Conservation (phyloP, 2,329 filamentous ascomycete genomes). For the Colletotrichum kahawae region DNA sequence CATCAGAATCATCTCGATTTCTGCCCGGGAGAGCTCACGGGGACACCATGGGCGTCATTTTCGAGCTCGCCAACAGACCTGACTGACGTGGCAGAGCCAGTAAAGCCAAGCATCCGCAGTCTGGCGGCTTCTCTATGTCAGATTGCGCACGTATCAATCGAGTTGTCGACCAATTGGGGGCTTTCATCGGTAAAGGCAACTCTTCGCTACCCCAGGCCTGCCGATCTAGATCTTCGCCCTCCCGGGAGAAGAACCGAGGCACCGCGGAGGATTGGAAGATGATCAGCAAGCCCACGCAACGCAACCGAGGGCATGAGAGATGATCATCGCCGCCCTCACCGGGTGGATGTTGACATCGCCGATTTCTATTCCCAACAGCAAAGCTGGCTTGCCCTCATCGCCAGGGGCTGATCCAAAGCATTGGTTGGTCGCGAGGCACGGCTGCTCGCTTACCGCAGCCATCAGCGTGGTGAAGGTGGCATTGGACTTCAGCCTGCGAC, state of each 20-base stretch:
- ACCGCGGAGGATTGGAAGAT: background rate
- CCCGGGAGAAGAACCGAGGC: background rate
- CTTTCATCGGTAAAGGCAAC: background rate
- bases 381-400: background rate
- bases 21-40: too few relatives aligned
- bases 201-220: background rate
- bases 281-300: background rate
- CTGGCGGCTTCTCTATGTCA: background rate
- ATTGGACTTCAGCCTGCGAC: background rate
- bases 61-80: background rate
- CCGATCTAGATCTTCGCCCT: background rate
- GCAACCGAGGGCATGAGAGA: background rate
- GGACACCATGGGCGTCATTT: background rate
- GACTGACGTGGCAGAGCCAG: background rate
- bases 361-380: background rate
- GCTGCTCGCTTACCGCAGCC: background rate
- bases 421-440: background rate
- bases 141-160: background rate
- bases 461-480: background rate
- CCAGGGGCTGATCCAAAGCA: background rate
- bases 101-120: background rate
- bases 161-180: background rate
- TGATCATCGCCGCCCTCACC: background rate
- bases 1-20: too few relatives aligned
- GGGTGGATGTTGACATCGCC: background rate